Evolutionary conservation across 2,329 filamentous ascomycete species (phyloP).

Genomic region (Pseudogymnoascus verrucosus): DNA sequence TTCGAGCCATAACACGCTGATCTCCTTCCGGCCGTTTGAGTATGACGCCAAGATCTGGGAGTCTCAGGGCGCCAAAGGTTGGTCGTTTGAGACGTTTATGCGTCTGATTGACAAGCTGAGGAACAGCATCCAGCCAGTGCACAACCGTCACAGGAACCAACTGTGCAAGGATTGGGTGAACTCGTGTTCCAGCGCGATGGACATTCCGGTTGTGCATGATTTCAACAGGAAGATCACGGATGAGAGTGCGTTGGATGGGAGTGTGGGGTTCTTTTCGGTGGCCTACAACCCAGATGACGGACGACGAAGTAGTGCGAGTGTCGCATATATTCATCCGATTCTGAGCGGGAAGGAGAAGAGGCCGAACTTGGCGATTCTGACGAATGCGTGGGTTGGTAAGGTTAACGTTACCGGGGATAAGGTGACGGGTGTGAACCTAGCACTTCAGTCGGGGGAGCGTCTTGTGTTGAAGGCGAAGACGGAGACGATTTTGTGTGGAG

Average conservation of each 20-base stretch:
- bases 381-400: constrained; percentile 79
- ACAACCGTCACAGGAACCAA: constrained; percentile 79
- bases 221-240: constrained; percentile 78
- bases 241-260: constrained; percentile 63
- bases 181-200: constrained; percentile 68
- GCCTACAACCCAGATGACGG: constrained; percentile 87
- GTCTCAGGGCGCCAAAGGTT: constrained; percentile 70
- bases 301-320: constrained; percentile 74
- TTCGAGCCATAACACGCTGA: constrained; percentile 89
- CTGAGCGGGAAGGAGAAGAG: constrained; percentile 73
- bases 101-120: constrained; percentile 74
- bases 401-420: constrained; percentile 63
- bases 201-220: constrained; percentile 74
- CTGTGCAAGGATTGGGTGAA: constrained; percentile 85
- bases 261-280: constrained; percentile 84
- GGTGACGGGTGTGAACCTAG: constrained; percentile 67
- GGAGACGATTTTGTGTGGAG: constrained; percentile 54
- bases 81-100: constrained; percentile 80
- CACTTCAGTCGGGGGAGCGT: constrained; percentile 43
- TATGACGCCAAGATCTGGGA: constrained; percentile 85
- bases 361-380: constrained; percentile 77
- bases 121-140: constrained; percentile 85
- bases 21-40: constrained; percentile 85
- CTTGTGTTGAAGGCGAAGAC: constrained; percentile 55
- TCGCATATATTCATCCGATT: constrained; percentile 90